Evolutionary conservation across 2,329 filamentous ascomycete species (phyloP), one percentile per base, ranked within the genome.

Genomic region (Knufia fluminis): DNA sequence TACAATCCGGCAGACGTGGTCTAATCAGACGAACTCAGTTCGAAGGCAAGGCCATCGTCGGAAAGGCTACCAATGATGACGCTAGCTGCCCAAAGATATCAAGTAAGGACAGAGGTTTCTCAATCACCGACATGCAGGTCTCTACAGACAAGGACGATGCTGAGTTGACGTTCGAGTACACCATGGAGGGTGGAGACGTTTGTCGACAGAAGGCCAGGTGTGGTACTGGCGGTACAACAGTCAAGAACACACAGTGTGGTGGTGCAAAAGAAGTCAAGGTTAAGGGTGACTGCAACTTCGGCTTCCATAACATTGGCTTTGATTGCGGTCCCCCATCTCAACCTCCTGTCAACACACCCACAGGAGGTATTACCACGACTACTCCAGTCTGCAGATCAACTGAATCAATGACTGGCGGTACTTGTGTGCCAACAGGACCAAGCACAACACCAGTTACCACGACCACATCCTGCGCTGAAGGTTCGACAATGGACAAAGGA

Each of bases 171-270:
- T 88, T 95, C 72, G 78, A 86, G 73, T 96, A 91, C 70, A 77
- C 74, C 61, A 94, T 96, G 88, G 77, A 80, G 1, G 86, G 91
- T 65, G 86, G 86, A 59, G 82, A 79, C 12, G 78, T 68, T 52
- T 97, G 91, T 81, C 91, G 86, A 72, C 85, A 94, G 61, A 80
- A 79, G 54, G 72, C 78, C 57, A 63, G 74, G 46, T 94, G 87
- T 78, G 78, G 74, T 56, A 71, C 75, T 49, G 71, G 75, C 14
- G 86, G 86, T 61, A 82, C 80, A 51, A 78, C 76, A 41, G 75
- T 96, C 60, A 71, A 79, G 69, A 96, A 96, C 78, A 79, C 73
- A 53, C 88, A 96, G 76, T 97, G 91, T 66, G 91, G 89, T 78
- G 90, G 90, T 68, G 90, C 91, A 57, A 87, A 77, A 64, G 71